These are phyloP conservation scores for Panus rudis DNA, from an alignment of 768 basidiomycete species.

Conservation along the genomic window DNA sequence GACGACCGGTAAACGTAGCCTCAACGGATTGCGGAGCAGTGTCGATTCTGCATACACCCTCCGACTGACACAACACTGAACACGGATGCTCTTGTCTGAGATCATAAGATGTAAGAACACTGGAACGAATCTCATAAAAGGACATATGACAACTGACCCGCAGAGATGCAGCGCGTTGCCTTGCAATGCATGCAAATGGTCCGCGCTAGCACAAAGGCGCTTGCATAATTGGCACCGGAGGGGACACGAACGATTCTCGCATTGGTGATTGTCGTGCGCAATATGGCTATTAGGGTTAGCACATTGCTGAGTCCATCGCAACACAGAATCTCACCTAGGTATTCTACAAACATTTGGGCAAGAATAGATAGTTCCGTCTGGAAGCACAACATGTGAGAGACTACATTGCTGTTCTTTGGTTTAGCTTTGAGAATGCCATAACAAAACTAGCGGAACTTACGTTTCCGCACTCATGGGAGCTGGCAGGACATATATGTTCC, in stretches of 20 bases:
- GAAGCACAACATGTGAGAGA: conserved; percentile 24
- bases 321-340: conserved; percentile 28
- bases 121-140: background rate
- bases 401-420: conserved; percentile 33
- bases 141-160: conserved; percentile 34
- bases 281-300: conserved; percentile 29
- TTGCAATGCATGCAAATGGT: conserved; percentile 49
- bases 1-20: conserved; percentile 52
- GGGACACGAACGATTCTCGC: conserved; percentile 48
- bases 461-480: conserved; percentile 49
- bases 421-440: background rate
- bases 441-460: conserved; percentile 21
- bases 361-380: conserved; percentile 27
- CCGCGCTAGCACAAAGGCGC: conserved; percentile 37
- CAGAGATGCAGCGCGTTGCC: conserved; percentile 41
- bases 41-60: conserved; percentile 53
- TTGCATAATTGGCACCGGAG: conserved; percentile 48
- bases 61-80: conserved; percentile 30
- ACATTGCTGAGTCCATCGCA: background rate
- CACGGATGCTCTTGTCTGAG: conserved; percentile 48
- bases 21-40: conserved; percentile 52
- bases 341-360: conserved; percentile 38
- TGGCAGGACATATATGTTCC: conserved; percentile 48
- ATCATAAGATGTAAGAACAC: background rate
- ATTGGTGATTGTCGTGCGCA: conserved; percentile 40